A percentile compares a stretch with the other conserved stretches of the same genome.
These are phyloP conservation scores for Russula sp. DNA, from an alignment of 768 basidiomycete species.

Conservation along the genomic window DNA sequence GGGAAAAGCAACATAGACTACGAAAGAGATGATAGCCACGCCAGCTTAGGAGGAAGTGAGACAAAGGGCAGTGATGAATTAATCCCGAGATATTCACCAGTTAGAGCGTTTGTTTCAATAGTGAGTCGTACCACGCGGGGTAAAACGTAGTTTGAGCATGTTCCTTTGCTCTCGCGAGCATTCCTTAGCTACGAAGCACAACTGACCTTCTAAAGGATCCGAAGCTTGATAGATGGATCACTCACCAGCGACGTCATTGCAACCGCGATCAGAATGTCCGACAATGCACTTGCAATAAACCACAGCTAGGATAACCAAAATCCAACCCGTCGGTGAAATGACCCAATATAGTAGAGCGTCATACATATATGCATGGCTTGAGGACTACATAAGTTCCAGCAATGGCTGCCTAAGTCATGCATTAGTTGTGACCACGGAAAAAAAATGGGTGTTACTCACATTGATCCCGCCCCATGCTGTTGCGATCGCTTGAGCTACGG, in stretches of 20 bases:
- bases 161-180: background rate
- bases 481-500: background rate
- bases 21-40: slow-evolving; percentile 7
- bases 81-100: slow-evolving; percentile 3
- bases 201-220: background rate
- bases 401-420: background rate
- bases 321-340: background rate
- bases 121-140: slow-evolving; percentile 24
- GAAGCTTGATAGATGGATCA: background rate
- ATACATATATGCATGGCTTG: background rate
- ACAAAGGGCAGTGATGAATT: background rate
- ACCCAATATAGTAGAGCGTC: background rate
- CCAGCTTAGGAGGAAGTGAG: background rate
- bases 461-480: slow-evolving; percentile 10
- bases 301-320: background rate
- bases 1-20: slow-evolving; percentile 13
- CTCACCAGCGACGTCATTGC: slow-evolving; percentile 13
- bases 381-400: background rate
- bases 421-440: background rate
- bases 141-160: slow-evolving; percentile 12
- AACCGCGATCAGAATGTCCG: slow-evolving; percentile 13
- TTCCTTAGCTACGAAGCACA: background rate
- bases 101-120: slow-evolving; percentile 25
- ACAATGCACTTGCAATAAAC: slow-evolving; percentile 4
- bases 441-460: background rate